Percentiles rank a stretch among this genome's conserved stretches.
Conservation (phyloP, 805 yeast genomes). For the Candida pseudofarinosa region DNA sequence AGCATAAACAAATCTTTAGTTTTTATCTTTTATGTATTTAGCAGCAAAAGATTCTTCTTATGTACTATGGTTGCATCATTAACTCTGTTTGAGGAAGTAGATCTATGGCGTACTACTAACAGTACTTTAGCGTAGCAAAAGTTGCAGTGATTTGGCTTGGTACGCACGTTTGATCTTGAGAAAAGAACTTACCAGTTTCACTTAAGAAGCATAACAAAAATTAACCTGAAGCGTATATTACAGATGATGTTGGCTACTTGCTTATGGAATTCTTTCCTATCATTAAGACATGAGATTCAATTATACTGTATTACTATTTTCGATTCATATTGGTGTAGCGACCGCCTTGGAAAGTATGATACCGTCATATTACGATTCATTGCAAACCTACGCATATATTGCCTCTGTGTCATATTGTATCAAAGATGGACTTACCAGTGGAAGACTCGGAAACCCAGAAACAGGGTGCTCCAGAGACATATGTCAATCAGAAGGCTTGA, state of each 20-base stretch:
- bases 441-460: conserved; percentile 14
- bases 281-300: neutral
- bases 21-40: no score
- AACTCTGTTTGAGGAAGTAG: no score
- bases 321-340: neutral
- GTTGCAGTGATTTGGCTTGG: no score
- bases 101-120: no score
- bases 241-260: neutral
- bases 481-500: conserved; percentile 18
- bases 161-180: neutral
- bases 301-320: neutral
- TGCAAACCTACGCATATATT: conserved; percentile 30
- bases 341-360: neutral
- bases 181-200: neutral
- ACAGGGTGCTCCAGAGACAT: conserved; percentile 20
- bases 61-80: no score
- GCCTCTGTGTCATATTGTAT: conserved; percentile 38
- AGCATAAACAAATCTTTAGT: no score
- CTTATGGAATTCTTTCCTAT: neutral
- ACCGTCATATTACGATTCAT: conserved; percentile 12
- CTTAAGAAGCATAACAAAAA: neutral
- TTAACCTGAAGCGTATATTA: neutral
- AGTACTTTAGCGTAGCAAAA: no score
- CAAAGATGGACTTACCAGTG: conserved; percentile 20
- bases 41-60: no score